Evolutionary conservation across 1,284 basidiomycete genomes (phyloP), one percentile per base, ranked within the genome.

Genomic region (Melampsora abietis-canadensis): DNA sequence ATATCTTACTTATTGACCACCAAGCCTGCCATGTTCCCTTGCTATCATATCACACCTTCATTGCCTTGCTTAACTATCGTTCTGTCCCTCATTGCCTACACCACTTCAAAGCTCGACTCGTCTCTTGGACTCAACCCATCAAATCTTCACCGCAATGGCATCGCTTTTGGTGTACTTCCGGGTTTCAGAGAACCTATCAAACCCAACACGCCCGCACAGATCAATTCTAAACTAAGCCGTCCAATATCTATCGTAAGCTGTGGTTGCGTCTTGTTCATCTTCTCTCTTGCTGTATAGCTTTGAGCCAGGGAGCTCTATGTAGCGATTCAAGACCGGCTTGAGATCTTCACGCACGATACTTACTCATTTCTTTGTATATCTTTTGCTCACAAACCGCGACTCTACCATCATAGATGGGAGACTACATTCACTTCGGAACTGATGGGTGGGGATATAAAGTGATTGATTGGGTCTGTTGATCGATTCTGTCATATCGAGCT

Each of bases 201-300:
- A 59, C 64, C 72, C 21, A 74, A 74, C 21, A 74, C 72, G 17
- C 64, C 72, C 17, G 34, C 12, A n/a, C 24, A 66, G 40, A 74
- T 74, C 27, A 74, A 74, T 47, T 31, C 63, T n/a, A 74, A 74
- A 57, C 34, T 74, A 47, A 51, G 48, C 2, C 72, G 63, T 15
- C 72, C 72, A 17, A 74, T 74, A 37, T 60, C 72, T 21, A 66
- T 66, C 17, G 72, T 74, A 66, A 46, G 72, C n/a, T 31, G 47
- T 14, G 68, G 68, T 21, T 62, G 62, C 40, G 12, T 40, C 37
- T 40, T 12, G 37, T 3, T 4, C 8, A 4, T 34, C 8, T 34
- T 34, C 37, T 40, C 37, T 12, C 12, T 12, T 2, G 37, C 4
- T 40, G 37, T 40, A 5, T 7, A 2, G 12, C 37, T 40, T 12